phyloP scores from a whole-genome alignment of 2,329 filamentous ascomycete species.

The Trichoderma koningiopsis region DNA sequence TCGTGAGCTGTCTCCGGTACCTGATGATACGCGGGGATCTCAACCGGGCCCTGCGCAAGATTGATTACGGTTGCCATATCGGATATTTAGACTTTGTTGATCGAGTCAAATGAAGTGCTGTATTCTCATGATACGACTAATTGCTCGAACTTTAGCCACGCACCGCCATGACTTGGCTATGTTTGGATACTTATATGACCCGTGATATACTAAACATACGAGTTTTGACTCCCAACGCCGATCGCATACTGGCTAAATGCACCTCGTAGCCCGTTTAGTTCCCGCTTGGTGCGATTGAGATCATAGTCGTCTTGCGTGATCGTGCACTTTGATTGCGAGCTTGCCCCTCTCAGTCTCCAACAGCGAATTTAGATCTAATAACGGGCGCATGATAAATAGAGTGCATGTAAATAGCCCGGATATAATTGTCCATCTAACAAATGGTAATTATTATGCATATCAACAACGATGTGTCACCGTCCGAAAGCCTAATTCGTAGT shows the following conservation, averaged over 20 bases:
- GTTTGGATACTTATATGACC: neutral
- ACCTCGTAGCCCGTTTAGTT: neutral
- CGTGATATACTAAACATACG: neutral
- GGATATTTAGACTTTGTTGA: neutral
- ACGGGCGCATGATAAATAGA: neutral
- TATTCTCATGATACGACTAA: neutral
- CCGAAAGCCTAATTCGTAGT: neutral
- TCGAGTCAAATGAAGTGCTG: neutral
- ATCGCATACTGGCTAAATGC: neutral
- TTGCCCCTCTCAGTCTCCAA: neutral
- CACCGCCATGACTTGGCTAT: neutral
- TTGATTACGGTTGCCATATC: neutral
- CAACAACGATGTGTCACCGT: neutral
- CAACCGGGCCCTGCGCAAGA: neutral
- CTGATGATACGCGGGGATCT: constrained; percentile 16
- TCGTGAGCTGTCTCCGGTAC: constrained; percentile 38
- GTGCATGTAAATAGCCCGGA: neutral
- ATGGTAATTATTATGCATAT: neutral
- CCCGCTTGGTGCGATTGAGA: neutral
- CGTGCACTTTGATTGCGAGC: constrained; percentile 39
- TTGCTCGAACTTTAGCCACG: neutral
- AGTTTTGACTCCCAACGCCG: neutral
- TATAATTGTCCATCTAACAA: neutral
- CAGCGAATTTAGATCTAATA: neutral
- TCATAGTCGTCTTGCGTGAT: constrained; percentile 19